A percentile compares a stretch with the other conserved stretches of the same genome.
phyloP scores from a whole-genome alignment of 2,329 filamentous ascomycete species.

The Hypocrella siamensis region DNA sequence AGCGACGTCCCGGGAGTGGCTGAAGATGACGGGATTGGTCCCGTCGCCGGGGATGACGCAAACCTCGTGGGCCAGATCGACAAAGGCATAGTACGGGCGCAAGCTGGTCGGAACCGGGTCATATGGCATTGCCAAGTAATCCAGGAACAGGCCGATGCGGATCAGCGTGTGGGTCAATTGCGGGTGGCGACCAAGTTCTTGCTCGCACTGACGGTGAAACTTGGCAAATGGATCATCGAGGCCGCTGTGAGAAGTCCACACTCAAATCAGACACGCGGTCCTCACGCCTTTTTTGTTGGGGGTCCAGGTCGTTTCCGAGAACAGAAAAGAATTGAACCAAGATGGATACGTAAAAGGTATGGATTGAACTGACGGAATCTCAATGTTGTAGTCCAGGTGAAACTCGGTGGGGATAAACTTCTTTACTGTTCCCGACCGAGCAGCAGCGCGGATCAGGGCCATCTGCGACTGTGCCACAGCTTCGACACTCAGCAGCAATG shows the following conservation, averaged over 20 bases:
- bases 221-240: not conserved
- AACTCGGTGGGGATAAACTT: conserved; percentile 3
- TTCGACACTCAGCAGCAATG: conserved; percentile 2
- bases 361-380: not conserved
- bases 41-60: not conserved
- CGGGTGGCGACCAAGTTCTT: not conserved
- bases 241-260: no score
- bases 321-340: not conserved
- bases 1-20: not conserved
- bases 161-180: conserved; percentile 1
- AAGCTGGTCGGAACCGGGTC: not conserved
- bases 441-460: conserved; percentile 3
- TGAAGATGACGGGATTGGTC: not conserved
- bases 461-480: not conserved
- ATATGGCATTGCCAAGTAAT: not conserved
- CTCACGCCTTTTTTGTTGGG: not conserved
- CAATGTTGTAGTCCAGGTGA: conserved; percentile 1
- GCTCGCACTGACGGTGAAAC: not conserved
- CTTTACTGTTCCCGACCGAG: conserved; percentile 2
- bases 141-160: not conserved
- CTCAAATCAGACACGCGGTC: no score
- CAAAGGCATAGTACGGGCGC: not conserved
- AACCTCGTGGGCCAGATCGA: not conserved
- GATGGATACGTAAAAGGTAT: not conserved
- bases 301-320: not conserved